Conservation (phyloP, 2,329 filamentous ascomycete species). For the Penicillium sp. region DNA sequence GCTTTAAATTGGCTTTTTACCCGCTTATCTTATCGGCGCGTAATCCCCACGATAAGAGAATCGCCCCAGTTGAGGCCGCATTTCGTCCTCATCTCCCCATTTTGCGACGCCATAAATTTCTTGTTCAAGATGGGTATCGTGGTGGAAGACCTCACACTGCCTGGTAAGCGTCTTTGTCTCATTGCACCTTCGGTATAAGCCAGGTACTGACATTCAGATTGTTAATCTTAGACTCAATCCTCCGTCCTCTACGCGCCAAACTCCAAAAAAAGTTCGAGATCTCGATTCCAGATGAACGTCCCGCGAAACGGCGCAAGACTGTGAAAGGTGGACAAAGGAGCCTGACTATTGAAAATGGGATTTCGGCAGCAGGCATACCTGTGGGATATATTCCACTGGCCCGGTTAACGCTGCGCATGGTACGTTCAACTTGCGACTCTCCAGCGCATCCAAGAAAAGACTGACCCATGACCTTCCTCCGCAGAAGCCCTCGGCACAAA, state of each 20-base stretch:
- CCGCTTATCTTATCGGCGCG: background rate
- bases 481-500: slow-evolving; percentile 20
- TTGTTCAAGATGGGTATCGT: slow-evolving; percentile 16
- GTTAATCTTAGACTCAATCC: slow-evolving; percentile 18
- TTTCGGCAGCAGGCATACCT: slow-evolving; percentile 20
- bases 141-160: slow-evolving; percentile 8
- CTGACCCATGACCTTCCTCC: slow-evolving; percentile 2
- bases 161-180: slow-evolving; percentile 8
- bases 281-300: slow-evolving; percentile 18
- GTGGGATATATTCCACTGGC: slow-evolving; percentile 35
- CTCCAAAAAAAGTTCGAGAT: slow-evolving; percentile 20
- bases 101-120: background rate
- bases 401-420: slow-evolving; percentile 31
- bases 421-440: slow-evolving; percentile 25
- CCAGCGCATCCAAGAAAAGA: slow-evolving; percentile 1
- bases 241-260: slow-evolving; percentile 24
- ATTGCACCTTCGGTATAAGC: background rate
- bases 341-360: slow-evolving; percentile 17
- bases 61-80: background rate
- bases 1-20: too few relatives aligned
- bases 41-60: background rate
- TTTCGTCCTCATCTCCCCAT: background rate
- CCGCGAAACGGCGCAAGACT: slow-evolving; percentile 36
- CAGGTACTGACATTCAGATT: slow-evolving; percentile 7
- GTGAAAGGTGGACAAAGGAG: slow-evolving; percentile 16